These are phyloP conservation scores for Furcasterigmium sp. DNA, from an alignment of 2,329 filamentous ascomycete genomes.

Conservation along the genomic window DNA sequence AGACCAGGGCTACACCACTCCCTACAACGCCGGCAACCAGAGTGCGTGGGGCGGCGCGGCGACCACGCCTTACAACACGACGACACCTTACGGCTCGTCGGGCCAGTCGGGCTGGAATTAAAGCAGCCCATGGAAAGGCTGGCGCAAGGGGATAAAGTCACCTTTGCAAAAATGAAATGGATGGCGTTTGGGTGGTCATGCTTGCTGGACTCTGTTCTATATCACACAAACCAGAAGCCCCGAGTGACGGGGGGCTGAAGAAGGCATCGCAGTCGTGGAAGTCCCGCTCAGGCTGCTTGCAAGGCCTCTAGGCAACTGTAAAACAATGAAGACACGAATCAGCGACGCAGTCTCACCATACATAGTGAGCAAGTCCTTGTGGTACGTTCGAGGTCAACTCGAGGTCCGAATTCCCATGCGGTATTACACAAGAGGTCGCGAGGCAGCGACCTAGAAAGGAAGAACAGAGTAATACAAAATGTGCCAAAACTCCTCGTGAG, in stretches of 20 bases:
- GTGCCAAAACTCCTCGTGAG: constrained; percentile 1
- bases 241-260: background rate
- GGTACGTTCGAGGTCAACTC: background rate
- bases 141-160: background rate
- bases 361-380: background rate
- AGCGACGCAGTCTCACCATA: too few species aligned
- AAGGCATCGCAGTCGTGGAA: background rate
- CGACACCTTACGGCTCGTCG: constrained; percentile 43
- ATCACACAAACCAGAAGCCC: background rate
- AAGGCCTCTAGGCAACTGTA: too few species aligned
- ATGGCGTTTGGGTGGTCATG: constrained; percentile 1
- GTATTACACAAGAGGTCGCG: too few species aligned
- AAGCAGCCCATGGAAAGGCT: constrained; percentile 8
- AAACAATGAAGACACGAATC: too few species aligned
- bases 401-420: background rate
- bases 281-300: too few species aligned
- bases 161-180: background rate
- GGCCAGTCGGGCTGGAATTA: constrained; percentile 46
- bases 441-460: too few species aligned
- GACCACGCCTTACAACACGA: constrained; percentile 37
- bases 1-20: constrained; percentile 64
- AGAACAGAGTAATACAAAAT: too few species aligned
- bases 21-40: constrained; percentile 54
- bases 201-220: background rate
- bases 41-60: constrained; percentile 61